phyloP scores from a whole-genome alignment of 257 asterid genomes.

The Gentiana macrophylla region DNA sequence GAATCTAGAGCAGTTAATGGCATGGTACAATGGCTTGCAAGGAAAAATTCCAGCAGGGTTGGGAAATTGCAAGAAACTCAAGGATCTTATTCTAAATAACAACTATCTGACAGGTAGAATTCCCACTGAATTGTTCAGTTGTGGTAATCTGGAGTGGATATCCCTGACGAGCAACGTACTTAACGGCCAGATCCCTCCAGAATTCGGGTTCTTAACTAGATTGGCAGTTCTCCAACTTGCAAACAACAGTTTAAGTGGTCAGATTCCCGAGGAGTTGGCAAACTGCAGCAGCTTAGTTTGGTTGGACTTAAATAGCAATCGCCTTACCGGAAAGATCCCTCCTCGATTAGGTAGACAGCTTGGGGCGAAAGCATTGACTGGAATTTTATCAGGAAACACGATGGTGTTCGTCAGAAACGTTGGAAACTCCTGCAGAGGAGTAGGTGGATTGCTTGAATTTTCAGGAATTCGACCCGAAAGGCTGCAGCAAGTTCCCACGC shows the following conservation, averaged over 20 bases:
- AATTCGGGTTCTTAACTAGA: slow-evolving; percentile 48
- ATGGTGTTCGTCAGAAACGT: slow-evolving; percentile 77
- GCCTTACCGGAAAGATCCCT: slow-evolving; percentile 71
- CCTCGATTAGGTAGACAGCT: slow-evolving; percentile 70
- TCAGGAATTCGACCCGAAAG: slow-evolving; percentile 80
- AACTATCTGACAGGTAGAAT: slow-evolving; percentile 63
- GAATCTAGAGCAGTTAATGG: slow-evolving; percentile 80
- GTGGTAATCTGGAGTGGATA: slow-evolving; percentile 69
- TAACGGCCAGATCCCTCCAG: slow-evolving; percentile 58
- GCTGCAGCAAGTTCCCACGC: slow-evolving; percentile 62
- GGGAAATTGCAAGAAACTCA: slow-evolving; percentile 81
- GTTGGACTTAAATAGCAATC: slow-evolving; percentile 72
- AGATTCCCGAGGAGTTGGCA: slow-evolving; percentile 64
- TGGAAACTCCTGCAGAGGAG: slow-evolving; percentile 88
- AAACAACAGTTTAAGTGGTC: slow-evolving; percentile 63
- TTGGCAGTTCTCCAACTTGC: slow-evolving; percentile 85
- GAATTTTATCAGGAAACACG: slow-evolving; percentile 81
- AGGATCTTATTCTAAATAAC: slow-evolving; percentile 74
- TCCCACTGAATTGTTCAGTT: slow-evolving; percentile 50
- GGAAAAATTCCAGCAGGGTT: slow-evolving; percentile 67
- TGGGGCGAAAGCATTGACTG: slow-evolving; percentile 71
- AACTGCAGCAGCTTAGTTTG: slow-evolving; percentile 78
- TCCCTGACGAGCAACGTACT: slow-evolving; percentile 76
- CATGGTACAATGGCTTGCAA: slow-evolving; percentile 81
- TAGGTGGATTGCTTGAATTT: slow-evolving; percentile 85